Base-by-base conservation (phyloP, 2,329 filamentous ascomycete genomes). In the Magnaporthiopsis rhizophila region DNA sequence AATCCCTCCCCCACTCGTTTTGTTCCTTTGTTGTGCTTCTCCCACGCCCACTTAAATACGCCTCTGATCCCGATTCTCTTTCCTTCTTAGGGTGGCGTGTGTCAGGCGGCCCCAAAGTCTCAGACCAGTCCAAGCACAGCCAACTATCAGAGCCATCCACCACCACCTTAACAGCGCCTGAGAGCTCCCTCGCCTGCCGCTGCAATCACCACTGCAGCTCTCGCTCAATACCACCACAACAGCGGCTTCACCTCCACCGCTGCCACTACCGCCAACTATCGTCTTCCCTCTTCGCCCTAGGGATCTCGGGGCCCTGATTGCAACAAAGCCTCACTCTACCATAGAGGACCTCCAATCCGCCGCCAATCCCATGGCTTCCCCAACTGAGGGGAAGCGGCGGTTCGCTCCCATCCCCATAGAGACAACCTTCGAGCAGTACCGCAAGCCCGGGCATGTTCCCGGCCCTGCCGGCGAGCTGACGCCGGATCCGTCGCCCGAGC, bases 401-500 rank as follows among this genome's bases (percentile, higher is more conserved):
- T 91, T 91, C 76, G 81, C 79, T 58, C 88, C 89, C 45, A 82
- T 89, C 64, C 88, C 89, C 21, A 85, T 92, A 68, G 90, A 92
- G 74, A 92, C 89, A 11, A 88, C 84, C 1, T 86, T 84, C 69
- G 85, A 86, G 68, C 83, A 84, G 60, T 83, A 80, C 72, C 79
- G 85, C 70, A 79, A 80, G 71, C 71, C 72, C 62, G 69, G 71
- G 6, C n/a, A 53, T 21, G 8, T 53, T 71, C 71, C 72, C 62
- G 69, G 72, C 59, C 77, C 75, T 61, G 69, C 72, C 65, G 72
- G 76, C 64, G 81, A 83, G 64, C 83, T 83, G 53, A 84, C 82
- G 45, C 82, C 86, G 62, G 86, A 87, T 69, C 79, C 82, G 36
- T 86, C 83, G 0, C 81, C 81, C 58, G 86, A 86, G 71, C 78